These are phyloP conservation scores for Corynascus novoguineensis DNA, from an alignment of 495 filamentous ascomycete species.

Conservation along the genomic window DNA sequence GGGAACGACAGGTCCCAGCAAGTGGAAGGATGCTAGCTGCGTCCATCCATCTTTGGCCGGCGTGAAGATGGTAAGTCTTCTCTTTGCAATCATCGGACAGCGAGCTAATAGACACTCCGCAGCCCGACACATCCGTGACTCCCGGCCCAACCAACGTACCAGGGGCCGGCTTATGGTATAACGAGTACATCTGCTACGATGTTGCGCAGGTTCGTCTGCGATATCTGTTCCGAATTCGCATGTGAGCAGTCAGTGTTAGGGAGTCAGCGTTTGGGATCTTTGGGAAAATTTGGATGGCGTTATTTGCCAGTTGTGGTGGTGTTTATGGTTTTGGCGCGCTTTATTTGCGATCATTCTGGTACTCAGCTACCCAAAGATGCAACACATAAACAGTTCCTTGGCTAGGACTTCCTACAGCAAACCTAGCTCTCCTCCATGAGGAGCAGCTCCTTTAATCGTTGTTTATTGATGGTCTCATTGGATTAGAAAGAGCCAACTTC, in stretches of 20 bases:
- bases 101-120: slow-evolving; percentile 15
- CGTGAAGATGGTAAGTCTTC: slow-evolving; percentile 52
- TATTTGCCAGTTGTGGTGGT: too few relatives aligned
- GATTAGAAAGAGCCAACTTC: too few relatives aligned
- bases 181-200: slow-evolving; percentile 78
- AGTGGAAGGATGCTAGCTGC: slow-evolving; percentile 70
- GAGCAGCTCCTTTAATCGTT: too few relatives aligned
- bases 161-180: slow-evolving; percentile 45
- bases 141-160: slow-evolving; percentile 37
- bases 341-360: too few relatives aligned
- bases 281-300: background rate
- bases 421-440: too few relatives aligned
- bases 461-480: too few relatives aligned
- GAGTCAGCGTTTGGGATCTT: background rate
- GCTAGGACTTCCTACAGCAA: too few relatives aligned
- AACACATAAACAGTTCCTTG: too few relatives aligned
- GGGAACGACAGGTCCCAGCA: slow-evolving; percentile 53
- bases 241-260: slow-evolving; percentile 21
- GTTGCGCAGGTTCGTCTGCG: slow-evolving; percentile 69
- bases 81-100: background rate
- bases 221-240: slow-evolving; percentile 67
- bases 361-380: too few relatives aligned
- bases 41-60: slow-evolving; percentile 59
- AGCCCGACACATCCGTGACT: slow-evolving; percentile 43
- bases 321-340: too few relatives aligned